Conservation (phyloP, 1,284 basidiomycete genomes). For the Cutaneotrichosporon cutaneum region DNA sequence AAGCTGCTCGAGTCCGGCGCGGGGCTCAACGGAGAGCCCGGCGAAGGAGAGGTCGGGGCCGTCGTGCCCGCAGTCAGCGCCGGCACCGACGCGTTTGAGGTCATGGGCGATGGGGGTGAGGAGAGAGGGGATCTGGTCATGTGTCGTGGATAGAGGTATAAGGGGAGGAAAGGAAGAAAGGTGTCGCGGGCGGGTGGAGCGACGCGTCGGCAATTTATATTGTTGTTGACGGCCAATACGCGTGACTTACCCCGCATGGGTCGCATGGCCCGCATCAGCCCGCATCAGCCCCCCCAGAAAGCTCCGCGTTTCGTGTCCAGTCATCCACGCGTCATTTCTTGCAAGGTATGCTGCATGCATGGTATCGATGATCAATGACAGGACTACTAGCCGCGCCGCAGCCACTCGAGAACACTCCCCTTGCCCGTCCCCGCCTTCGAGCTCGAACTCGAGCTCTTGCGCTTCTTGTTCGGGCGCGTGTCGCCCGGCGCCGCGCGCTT, state of each 20-base stretch:
- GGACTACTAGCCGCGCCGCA: conserved; percentile 16
- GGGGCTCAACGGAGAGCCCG: not conserved
- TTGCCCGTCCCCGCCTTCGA: conserved; percentile 9
- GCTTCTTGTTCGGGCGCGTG: conserved; percentile 4
- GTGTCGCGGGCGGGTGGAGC: conserved; percentile 9
- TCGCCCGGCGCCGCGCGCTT: conserved; percentile 14
- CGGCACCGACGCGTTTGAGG: conserved; percentile 14
- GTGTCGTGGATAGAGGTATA: not conserved
- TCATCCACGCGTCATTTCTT: not conserved
- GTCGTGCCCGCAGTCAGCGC: conserved; percentile 14
- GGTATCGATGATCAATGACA: conserved; percentile 11
- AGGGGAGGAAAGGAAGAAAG: not conserved
- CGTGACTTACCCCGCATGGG: not conserved
- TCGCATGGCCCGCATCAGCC: too few relatives aligned
- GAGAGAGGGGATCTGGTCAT: not conserved
- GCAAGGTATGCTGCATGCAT: not conserved
- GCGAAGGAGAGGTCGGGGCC: conserved; percentile 7
- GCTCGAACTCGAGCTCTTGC: not conserved
- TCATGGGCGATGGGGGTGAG: conserved; percentile 15
- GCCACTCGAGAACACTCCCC: conserved; percentile 30
- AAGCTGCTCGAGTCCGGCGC: not conserved
- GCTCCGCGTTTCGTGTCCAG: not conserved
- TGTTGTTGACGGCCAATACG: conserved; percentile 6
- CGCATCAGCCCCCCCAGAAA: too few relatives aligned
- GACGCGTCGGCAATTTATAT: conserved; percentile 9